A percentile compares a stretch with the other conserved stretches of the same genome.
Conservation (phyloP, 2,329 filamentous ascomycete genomes). For the Diaporthe vaccinii region DNA sequence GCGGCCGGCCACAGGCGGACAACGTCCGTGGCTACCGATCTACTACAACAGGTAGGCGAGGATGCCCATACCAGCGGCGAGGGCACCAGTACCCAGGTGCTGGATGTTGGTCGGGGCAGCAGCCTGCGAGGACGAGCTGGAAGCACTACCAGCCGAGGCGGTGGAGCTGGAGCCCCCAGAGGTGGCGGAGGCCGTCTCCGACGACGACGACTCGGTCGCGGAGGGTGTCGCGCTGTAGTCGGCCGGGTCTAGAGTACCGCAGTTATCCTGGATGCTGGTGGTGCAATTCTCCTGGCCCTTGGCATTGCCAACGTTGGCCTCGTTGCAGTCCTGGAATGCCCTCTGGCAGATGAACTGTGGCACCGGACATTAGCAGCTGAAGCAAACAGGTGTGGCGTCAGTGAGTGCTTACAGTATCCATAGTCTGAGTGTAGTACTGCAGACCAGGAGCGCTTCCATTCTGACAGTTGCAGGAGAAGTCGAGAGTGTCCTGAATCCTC, state of each 20-base stretch:
- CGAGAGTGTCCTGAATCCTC: slow-evolving; percentile 54
- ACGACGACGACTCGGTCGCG: slow-evolving; percentile 42
- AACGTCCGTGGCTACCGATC: slow-evolving; percentile 19
- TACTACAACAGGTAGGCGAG: slow-evolving; percentile 65
- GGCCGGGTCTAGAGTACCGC: slow-evolving; percentile 58
- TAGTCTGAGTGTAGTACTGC: slow-evolving; percentile 66
- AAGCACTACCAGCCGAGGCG: slow-evolving; percentile 41
- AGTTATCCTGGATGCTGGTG: slow-evolving; percentile 60
- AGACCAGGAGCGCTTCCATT: slow-evolving; percentile 65
- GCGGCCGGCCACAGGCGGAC: slow-evolving; percentile 20
- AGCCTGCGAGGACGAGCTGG: slow-evolving; percentile 43
- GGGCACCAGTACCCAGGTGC: slow-evolving; percentile 59
- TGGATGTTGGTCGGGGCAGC: slow-evolving; percentile 51
- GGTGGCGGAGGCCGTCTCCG: slow-evolving; percentile 31
- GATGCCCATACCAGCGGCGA: slow-evolving; percentile 64
- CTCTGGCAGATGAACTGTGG: slow-evolving; percentile 64
- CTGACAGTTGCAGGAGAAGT: slow-evolving; percentile 63
- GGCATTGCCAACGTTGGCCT: slow-evolving; percentile 55
- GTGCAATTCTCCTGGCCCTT: slow-evolving; percentile 63
- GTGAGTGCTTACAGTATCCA: slow-evolving; percentile 56
- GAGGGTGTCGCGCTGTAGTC: slow-evolving; percentile 45
- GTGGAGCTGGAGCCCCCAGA: slow-evolving; percentile 36
- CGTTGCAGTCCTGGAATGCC: slow-evolving; percentile 64
- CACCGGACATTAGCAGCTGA: slow-evolving; percentile 39
- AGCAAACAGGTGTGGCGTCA: not conserved